Evolutionary conservation across 352 stramenopile species (phyloP).

Genomic region (Globisporangium barbulae): DNA sequence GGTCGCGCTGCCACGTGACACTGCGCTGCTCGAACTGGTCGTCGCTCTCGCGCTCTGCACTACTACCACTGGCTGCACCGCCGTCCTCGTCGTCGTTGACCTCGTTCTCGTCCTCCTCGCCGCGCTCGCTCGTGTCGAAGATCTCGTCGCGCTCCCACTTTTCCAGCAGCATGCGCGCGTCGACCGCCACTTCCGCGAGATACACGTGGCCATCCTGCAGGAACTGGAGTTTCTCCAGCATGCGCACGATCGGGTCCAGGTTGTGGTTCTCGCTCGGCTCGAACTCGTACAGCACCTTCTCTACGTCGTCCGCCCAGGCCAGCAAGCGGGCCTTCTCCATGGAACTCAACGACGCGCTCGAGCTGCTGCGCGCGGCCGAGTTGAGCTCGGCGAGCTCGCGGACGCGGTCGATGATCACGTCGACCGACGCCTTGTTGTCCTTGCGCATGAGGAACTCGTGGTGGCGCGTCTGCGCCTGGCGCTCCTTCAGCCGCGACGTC

Average conservation of each 20-base stretch:
- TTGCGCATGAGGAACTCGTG: constrained; percentile 45
- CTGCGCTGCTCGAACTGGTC: not conserved
- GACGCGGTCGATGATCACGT: constrained; percentile 39
- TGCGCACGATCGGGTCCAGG: constrained; percentile 40
- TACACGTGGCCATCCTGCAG: constrained; percentile 56
- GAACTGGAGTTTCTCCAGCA: constrained; percentile 52
- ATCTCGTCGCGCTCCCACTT: constrained; percentile 49
- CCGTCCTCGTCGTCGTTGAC: constrained; percentile 23
- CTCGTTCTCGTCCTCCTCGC: constrained; percentile 29
- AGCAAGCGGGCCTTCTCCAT: constrained; percentile 53
- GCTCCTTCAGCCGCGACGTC: constrained; percentile 44
- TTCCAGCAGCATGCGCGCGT: constrained; percentile 45
- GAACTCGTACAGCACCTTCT: constrained; percentile 43
- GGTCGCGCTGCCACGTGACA: constrained; percentile 5
- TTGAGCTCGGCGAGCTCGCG: constrained; percentile 30
- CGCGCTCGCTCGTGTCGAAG: constrained; percentile 35
- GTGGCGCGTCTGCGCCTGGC: constrained; percentile 36
- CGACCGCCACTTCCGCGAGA: constrained; percentile 47
- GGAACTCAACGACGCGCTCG: constrained; percentile 25
- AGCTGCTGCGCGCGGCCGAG: constrained; percentile 3
- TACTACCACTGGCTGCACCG: not conserved
- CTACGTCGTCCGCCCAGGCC: constrained; percentile 34
- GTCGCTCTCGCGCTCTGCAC: not conserved
- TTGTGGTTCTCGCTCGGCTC: constrained; percentile 39
- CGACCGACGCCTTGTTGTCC: constrained; percentile 48